phyloP scores from a whole-genome alignment of 1,284 basidiomycete species.

The Stereum hirsutum region DNA sequence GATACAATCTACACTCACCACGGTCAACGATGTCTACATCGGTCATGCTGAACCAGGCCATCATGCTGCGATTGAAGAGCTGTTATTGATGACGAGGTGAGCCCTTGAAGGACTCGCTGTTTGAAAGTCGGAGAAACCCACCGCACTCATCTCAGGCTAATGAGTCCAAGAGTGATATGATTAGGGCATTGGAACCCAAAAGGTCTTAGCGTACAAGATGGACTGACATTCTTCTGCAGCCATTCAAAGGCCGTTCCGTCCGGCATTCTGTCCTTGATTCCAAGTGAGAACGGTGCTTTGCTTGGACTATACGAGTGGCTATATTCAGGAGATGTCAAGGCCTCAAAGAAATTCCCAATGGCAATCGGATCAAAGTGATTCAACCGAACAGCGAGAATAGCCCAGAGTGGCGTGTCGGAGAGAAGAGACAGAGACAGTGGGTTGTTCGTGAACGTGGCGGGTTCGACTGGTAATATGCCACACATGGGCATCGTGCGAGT shows the following conservation, averaged over 20 bases:
- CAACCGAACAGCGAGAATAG: not conserved
- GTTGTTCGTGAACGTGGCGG: constrained; percentile 17
- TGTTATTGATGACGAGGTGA: not conserved
- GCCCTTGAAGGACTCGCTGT: not conserved
- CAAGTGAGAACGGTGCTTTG: constrained; percentile 12
- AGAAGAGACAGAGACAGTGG: constrained; percentile 13
- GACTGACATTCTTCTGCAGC: constrained; percentile 7
- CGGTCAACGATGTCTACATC: no score
- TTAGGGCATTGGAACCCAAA: no score
- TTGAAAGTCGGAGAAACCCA: no score
- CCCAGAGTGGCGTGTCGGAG: constrained; percentile 5
- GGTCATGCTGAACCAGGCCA: no score
- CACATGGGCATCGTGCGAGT: not conserved
- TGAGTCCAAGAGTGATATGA: not conserved
- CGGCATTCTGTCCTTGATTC: constrained; percentile 1
- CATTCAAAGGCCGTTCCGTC: constrained; percentile 12
- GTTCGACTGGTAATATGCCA: constrained; percentile 7
- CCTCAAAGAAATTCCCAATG: constrained; percentile 13
- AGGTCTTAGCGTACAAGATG: not conserved
- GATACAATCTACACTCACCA: no score
- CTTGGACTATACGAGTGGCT: constrained; percentile 13
- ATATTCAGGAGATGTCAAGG: constrained; percentile 17
- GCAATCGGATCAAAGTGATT: constrained; percentile 12
- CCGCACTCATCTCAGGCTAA: not conserved
- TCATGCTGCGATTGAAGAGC: no score